phyloP scores from a whole-genome alignment of 2,329 filamentous ascomycete species.

The Cryphonectria naterciae region DNA sequence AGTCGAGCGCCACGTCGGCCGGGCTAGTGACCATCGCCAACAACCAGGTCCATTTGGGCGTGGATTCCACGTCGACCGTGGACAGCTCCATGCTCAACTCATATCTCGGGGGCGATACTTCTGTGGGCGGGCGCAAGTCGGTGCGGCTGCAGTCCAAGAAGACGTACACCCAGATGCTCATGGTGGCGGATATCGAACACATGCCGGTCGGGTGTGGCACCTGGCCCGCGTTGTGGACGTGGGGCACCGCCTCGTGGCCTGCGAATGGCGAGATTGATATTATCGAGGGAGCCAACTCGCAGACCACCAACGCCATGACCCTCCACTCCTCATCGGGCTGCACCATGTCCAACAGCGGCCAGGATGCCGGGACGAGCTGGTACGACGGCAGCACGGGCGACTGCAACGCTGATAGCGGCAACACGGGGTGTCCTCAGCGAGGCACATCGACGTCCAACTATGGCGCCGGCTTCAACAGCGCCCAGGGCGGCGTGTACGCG shows the following conservation, averaged over 20 bases:
- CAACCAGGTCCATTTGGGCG: constrained; percentile 67
- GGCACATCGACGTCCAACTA: constrained; percentile 59
- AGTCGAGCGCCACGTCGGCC: constrained; percentile 56
- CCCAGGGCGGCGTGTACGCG: constrained; percentile 71
- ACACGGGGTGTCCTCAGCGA: constrained; percentile 63
- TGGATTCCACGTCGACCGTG: constrained; percentile 52
- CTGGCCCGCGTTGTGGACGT: constrained; percentile 75
- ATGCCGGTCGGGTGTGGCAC: constrained; percentile 78
- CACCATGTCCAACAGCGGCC: constrained; percentile 52
- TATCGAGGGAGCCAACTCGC: constrained; percentile 74
- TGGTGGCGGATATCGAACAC: constrained; percentile 74
- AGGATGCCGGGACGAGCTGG: constrained; percentile 43
- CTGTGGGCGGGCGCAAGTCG: constrained; percentile 7
- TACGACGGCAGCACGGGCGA: constrained; percentile 38
- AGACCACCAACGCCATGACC: constrained; percentile 63
- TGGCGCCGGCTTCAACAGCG: constrained; percentile 72
- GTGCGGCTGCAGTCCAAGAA: constrained; percentile 53
- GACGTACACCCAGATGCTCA: constrained; percentile 70
- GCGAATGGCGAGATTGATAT: constrained; percentile 76
- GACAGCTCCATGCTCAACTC: constrained; percentile 1
- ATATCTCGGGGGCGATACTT: background rate
- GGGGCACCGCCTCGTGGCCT: constrained; percentile 72
- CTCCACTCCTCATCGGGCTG: constrained; percentile 70
- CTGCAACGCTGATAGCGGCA: constrained; percentile 57
- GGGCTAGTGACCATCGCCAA: constrained; percentile 62